Base-by-base conservation (phyloP, 1,284 basidiomycete species). In the Neolentinus lepideus region DNA sequence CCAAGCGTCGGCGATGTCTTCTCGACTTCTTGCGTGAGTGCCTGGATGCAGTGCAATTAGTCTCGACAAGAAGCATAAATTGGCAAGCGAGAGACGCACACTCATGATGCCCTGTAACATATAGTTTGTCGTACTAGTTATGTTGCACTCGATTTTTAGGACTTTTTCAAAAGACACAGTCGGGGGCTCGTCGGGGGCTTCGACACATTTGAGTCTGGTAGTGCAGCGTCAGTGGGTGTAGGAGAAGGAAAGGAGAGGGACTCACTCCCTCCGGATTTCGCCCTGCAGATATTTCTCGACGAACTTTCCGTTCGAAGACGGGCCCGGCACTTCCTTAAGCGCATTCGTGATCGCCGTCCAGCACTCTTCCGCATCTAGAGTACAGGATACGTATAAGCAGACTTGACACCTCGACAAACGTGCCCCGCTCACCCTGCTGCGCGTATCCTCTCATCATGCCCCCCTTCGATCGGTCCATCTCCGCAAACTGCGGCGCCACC, bases 311-410 rank as follows among this genome's bases (percentile, higher is more conserved):
- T 58, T 22, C 29, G 21, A 11, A 62, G 64, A 76, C 3, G 71
- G 33, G 21, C 79, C 73, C 16, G 77, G 74, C 2, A 96, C 77
- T 8, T 83, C 80, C 58, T 86, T 83, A 21, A 98, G 75, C 0
- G 88, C 81, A 54, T 88, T 86, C n/a, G 94, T 74, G 59, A 98
- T 84, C 56, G 90, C 84, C 1, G 82, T 84, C 81, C 92, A 98
- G 58, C 92, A 97, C 70, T 99, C 96, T 67, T 98, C 96, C 12
- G 96, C 96, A 67, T 99, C 96, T 92, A n/a, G 25, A 24, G n/a
- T 6, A 12, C 14, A 26, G 47, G 9, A 50, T 6, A 29, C n/a
- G 19, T 11, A 11, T 38, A 19, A 38, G 19, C 35, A 38, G 35
- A 11, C 35, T n/a, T n/a, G n/a, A n/a, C n/a, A n/a, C n/a, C n/a